phyloP scores from a whole-genome alignment of 2,329 filamentous ascomycete genomes.

The Colletotrichum eleusines region DNA sequence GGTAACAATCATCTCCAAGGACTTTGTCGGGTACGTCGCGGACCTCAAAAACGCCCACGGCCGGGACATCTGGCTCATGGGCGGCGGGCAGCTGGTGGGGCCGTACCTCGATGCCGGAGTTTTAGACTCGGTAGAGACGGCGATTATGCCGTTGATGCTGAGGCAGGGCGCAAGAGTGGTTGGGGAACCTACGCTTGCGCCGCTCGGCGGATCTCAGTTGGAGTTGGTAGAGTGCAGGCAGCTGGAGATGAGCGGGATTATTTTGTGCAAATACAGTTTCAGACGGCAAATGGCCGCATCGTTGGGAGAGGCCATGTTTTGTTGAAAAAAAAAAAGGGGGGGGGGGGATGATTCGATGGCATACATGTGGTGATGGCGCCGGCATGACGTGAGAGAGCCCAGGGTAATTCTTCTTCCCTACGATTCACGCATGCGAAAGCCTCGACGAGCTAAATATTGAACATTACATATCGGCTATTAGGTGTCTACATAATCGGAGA shows the following conservation, averaged over 20 bases:
- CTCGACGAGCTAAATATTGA: not conserved
- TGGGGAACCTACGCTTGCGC: constrained; percentile 1
- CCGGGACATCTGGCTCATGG: constrained; percentile 54
- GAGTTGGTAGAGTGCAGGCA: constrained; percentile 32
- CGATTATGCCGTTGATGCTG: constrained; percentile 47
- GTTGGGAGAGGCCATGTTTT: constrained; percentile 24
- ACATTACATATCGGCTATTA: too few species aligned
- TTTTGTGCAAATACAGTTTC: constrained; percentile 43
- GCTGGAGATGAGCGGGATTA: constrained; percentile 43
- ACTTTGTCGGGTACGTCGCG: constrained; percentile 43
- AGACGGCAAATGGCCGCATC: constrained; percentile 27
- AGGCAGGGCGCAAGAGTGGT: constrained; percentile 47
- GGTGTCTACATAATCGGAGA: not conserved
- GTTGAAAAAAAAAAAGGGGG: not conserved
- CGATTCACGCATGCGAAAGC: not conserved
- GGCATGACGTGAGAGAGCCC: not conserved
- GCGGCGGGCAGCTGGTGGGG: constrained; percentile 49
- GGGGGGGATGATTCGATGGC: not conserved
- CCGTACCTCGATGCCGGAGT: constrained; percentile 48
- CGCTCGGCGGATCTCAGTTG: constrained; percentile 27
- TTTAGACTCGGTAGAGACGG: constrained; percentile 49
- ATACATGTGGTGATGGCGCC: not conserved
- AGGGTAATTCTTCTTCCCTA: not conserved
- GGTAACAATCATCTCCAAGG: constrained; percentile 46
- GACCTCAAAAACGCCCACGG: constrained; percentile 43